A percentile compares a stretch with the other conserved stretches of the same genome.
phyloP scores from a whole-genome alignment of 148 eudicot genomes.

The Fagopyrum homotropicum region DNA sequence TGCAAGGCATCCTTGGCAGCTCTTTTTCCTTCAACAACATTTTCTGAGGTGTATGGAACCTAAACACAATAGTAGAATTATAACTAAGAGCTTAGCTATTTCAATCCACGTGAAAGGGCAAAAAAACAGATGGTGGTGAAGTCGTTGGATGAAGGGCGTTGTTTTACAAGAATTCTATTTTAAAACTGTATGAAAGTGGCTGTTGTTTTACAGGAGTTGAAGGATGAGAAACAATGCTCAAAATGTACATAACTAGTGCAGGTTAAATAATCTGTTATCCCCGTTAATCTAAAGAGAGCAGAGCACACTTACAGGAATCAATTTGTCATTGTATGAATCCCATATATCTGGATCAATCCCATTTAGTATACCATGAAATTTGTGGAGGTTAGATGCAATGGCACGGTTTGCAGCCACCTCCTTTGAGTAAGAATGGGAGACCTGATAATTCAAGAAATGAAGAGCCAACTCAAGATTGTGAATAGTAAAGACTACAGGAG shows the following conservation, averaged over 20 bases:
- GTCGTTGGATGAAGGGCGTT: no score
- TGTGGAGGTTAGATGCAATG: constrained; percentile 70
- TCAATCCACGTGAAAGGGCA: no score
- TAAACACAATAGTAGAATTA: constrained; percentile 22
- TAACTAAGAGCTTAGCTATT: not conserved
- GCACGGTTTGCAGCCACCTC: constrained; percentile 78
- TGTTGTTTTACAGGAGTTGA: no score
- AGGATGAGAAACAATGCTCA: not conserved
- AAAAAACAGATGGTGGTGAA: no score
- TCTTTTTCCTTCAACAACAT: constrained; percentile 81
- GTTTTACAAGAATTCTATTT: no score
- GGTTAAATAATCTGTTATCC: not conserved
- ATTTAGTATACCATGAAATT: constrained; percentile 90
- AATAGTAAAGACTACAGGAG: no score
- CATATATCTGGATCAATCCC: constrained; percentile 97
- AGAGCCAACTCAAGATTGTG: not conserved
- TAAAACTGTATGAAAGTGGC: no score
- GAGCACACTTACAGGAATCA: constrained; percentile 67
- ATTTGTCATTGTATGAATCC: constrained; percentile 89
- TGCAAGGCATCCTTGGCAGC: constrained; percentile 96
- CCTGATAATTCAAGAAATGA: constrained; percentile 35
- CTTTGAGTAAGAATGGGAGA: constrained; percentile 76
- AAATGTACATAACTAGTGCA: not conserved
- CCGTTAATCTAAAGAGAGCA: constrained; percentile 1
- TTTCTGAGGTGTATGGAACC: constrained; percentile 78